Evolutionary conservation across 1,284 basidiomycete species (phyloP), one percentile per base, ranked within the genome.

Genomic region (Trichosporon faecale): DNA sequence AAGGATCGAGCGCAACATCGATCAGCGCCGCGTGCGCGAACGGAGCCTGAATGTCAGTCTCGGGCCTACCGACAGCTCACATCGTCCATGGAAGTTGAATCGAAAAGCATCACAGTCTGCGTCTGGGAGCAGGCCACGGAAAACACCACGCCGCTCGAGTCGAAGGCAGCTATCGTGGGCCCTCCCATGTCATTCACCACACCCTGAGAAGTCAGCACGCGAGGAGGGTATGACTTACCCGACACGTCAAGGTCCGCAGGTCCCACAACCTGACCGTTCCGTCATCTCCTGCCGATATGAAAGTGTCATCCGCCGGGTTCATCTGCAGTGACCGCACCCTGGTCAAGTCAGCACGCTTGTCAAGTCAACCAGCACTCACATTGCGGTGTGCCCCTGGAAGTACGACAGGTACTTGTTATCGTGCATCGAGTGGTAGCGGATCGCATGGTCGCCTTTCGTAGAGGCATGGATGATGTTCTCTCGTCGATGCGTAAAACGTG

Each of bases 241-340:
- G 89, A 79, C 93, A 93, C 31, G 87, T 86, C 0, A 90, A 88
- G 18, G 89, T 86, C 40, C 95, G 89, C 57, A 98, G 86, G 83
- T 99, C 97, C 97, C 97, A 99, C 23, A 99, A 84, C 46, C 94
- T 88, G n/a, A 99, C 94, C 0, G 94, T 95, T 76, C 92, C 94
- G 85, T 99, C 95, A 76, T 93, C 86, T 0, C 95, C 94, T 0
- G 90, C 93, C 7, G 95, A 97, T 86, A 99, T 90, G 84, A 99
- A 98, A 0, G 92, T 92, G 78, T 99, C 96, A 78, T 98, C 92
- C 1, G 91, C 87, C 0, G 97, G 97, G 3, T 92, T 95, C 77
- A 98, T 91, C 78, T 96, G 91, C 14, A 99, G 84, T 0, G 95
- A 95, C 27, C 93, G 88, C 3, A 99, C 97, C 69, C 89, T 86